These are phyloP conservation scores for Neurospora sp. DNA, from an alignment of 495 filamentous ascomycete species.

Conservation along the genomic window DNA sequence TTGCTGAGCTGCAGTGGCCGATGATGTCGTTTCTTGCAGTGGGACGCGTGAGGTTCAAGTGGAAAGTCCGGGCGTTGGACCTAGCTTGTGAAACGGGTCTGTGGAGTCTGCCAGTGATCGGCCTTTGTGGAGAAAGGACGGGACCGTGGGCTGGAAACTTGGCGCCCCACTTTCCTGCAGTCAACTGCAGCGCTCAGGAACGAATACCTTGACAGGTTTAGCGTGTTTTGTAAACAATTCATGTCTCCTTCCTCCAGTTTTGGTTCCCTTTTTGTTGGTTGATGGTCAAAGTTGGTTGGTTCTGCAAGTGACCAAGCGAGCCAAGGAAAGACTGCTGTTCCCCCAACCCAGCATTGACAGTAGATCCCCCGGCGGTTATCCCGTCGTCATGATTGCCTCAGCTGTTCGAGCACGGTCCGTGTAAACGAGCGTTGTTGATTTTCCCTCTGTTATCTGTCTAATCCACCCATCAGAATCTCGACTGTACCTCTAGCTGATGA, in stretches of 20 bases:
- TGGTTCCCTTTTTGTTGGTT: neutral
- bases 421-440: neutral
- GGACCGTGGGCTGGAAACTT: neutral
- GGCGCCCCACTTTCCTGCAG: neutral
- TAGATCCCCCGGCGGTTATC: neutral
- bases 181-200: neutral
- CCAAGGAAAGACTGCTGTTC: neutral
- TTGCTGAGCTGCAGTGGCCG: neutral
- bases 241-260: neutral
- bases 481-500: neutral
- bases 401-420: neutral
- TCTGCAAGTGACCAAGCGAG: neutral
- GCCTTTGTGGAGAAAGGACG: neutral
- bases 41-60: neutral
- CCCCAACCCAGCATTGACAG: neutral
- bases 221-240: neutral
- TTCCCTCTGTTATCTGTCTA: no score
- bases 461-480: neutral
- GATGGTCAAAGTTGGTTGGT: neutral
- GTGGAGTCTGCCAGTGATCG: neutral
- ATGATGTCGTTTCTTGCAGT: neutral
- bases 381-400: neutral
- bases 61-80: neutral
- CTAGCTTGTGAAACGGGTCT: neutral
- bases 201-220: neutral